Evolutionary conservation across 176 grass and related monocot genomes (phyloP).

Genomic region (Elymus sibiricus): DNA sequence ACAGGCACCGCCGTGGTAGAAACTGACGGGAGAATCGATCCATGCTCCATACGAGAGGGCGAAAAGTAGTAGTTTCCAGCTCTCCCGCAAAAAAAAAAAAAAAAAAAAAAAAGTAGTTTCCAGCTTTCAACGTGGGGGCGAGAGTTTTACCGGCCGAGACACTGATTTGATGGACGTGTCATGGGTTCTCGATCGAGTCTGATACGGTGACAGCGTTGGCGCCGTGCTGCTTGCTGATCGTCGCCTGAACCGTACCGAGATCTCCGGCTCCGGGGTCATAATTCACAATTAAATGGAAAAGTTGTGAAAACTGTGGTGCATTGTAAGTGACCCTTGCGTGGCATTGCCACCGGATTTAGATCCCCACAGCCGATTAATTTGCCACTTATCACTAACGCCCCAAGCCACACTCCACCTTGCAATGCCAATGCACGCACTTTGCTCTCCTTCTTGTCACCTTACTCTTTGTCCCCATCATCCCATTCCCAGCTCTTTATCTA

Average conservation of each 20-base stretch:
- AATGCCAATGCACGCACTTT: background rate
- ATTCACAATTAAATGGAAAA: conserved; percentile 1
- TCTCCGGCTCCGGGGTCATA: background rate
- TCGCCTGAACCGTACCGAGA: conserved; percentile 25
- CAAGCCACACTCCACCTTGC: conserved; percentile 15
- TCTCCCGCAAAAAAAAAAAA: background rate
- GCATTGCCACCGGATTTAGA: background rate
- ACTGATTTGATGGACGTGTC: background rate
- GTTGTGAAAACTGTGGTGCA: conserved; percentile 14
- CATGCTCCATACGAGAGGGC: background rate
- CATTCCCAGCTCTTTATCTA: background rate
- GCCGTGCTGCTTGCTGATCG: background rate
- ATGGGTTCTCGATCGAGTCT: background rate
- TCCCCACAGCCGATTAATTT: background rate
- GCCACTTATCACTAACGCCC: background rate
- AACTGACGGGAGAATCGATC: background rate
- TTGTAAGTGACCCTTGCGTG: background rate
- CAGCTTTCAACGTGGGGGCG: background rate
- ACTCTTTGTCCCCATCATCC: background rate
- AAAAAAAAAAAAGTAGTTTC: background rate
- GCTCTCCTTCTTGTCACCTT: conserved; percentile 6
- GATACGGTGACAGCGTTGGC: background rate
- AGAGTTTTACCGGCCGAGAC: background rate
- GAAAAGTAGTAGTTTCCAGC: background rate
- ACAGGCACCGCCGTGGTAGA: background rate